Evolutionary conservation across 257 asterid genomes (phyloP).

Genomic region (Nicotiana otophora): DNA sequence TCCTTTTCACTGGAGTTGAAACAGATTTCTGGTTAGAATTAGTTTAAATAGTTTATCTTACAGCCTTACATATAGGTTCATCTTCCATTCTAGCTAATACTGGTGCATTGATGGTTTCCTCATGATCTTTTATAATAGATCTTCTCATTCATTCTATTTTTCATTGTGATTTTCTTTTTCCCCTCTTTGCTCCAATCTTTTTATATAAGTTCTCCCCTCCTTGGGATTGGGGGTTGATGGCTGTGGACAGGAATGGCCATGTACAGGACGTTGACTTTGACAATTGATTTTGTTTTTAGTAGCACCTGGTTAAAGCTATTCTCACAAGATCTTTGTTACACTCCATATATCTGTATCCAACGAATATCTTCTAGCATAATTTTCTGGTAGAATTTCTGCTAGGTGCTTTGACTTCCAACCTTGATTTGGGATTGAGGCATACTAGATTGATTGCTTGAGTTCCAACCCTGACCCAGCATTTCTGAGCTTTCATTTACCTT

Average conservation of each 20-base stretch:
- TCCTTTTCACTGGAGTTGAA: neutral
- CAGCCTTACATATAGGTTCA: neutral
- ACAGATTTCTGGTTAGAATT: neutral
- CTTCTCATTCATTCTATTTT: neutral
- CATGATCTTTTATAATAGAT: neutral
- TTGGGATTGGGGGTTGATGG: neutral
- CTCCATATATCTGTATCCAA: neutral
- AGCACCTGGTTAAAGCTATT: neutral
- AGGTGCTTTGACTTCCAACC: neutral
- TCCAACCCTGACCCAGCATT: neutral
- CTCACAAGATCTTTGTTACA: neutral
- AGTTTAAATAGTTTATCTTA: neutral
- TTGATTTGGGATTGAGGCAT: neutral
- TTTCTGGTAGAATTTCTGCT: neutral
- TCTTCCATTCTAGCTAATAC: neutral
- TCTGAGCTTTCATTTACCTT: neutral
- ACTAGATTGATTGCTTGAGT: neutral
- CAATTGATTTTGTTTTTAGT: neutral
- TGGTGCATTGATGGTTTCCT: constrained; percentile 5
- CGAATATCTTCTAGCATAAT: neutral
- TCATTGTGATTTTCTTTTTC: neutral
- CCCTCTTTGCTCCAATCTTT: neutral
- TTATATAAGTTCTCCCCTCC: neutral
- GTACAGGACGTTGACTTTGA: neutral
- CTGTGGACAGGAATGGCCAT: neutral